Base-by-base conservation (phyloP, 306 rosid species). In the Pyrus bretschneideri region DNA sequence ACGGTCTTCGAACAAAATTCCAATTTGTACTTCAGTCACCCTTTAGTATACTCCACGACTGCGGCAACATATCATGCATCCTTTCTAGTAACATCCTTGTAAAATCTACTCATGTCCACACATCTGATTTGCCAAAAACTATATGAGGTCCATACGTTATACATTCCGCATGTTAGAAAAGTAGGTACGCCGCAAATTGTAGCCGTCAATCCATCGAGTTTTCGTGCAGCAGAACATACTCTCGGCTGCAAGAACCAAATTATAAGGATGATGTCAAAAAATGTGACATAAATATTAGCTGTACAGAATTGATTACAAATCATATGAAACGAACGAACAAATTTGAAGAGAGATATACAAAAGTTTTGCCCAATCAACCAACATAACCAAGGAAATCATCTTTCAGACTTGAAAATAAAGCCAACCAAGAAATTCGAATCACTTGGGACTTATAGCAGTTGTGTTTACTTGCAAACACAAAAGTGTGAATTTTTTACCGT, bases 181-280 rank as follows among this genome's bases (percentile, higher is more conserved):
- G 70, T 68, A 8, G 18, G 18, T 4, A 17, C 72, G 22, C 71
- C 46, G 25, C 68, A 42, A 33, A 38, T 9, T 23, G 38, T 21
- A 70, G 44, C 29, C 59, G 49, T 87, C 82, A 89, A 25, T 63
- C 70, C 71, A 80, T 69, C 0, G 99, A 95, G 82, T 92, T 92
- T 90, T 95, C 97, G 21, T 95, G 99, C 80, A 95, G 83, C 44
- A 95, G 71, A 15, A 95, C 99, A 83, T 95, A 95, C 81, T 95
- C 99, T 78, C 97, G 99, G 88, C 99, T 95, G 90, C 87, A 90
- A 80, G 80, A 51, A 45, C 14, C 70, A 70, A 70, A 49, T 54
- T n/a, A 18, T 33, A 63, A 6, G n/a, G 22, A 62, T 12, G 12
- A 51, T 25, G 25, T 45, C 45, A 54, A 40, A 62, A 35, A 9